A percentile compares a stretch with the other conserved stretches of the same genome.
These are phyloP conservation scores for Epichloe hybrida DNA, from an alignment of 2,329 filamentous ascomycete species.

Conservation along the genomic window DNA sequence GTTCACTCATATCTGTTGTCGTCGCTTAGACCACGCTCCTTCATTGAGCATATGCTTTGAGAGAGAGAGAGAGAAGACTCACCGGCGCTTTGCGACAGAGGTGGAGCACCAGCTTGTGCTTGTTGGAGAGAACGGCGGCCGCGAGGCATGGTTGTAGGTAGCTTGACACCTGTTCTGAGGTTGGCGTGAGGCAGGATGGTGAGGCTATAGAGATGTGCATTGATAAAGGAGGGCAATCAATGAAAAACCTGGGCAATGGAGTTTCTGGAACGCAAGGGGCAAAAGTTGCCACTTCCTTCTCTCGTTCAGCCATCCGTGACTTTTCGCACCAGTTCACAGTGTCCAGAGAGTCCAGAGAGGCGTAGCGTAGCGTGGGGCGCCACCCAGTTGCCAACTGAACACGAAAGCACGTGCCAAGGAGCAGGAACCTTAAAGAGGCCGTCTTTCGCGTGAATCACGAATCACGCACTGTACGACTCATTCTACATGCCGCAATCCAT, in stretches of 20 bases:
- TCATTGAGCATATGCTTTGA: not conserved
- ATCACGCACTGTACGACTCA: not conserved
- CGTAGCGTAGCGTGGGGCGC: not conserved
- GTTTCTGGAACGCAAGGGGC: slow-evolving; percentile 3
- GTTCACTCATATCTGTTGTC: not conserved
- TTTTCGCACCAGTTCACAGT: slow-evolving; percentile 17
- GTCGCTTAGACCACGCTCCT: not conserved
- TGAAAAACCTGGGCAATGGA: not conserved
- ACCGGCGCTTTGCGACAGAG: not conserved
- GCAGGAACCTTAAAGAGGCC: slow-evolving; percentile 3
- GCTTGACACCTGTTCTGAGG: not conserved
- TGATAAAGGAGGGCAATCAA: not conserved
- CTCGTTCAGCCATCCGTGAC: slow-evolving; percentile 5
- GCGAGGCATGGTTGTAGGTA: slow-evolving; percentile 15
- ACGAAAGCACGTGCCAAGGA: slow-evolving; percentile 19
- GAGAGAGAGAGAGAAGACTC: not conserved
- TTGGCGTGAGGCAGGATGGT: not conserved
- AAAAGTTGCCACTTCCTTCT: slow-evolving; percentile 13
- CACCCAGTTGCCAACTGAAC: slow-evolving; percentile 16
- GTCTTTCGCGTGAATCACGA: not conserved
- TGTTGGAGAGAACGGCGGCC: slow-evolving; percentile 15
- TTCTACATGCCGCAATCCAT: not conserved
- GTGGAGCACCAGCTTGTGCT: not conserved
- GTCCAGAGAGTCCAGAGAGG: slow-evolving; percentile 10
- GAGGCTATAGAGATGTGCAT: not conserved